Evolutionary conservation across 2,329 filamentous ascomycete species (phyloP).

Genomic region (Exophiala calicioides): DNA sequence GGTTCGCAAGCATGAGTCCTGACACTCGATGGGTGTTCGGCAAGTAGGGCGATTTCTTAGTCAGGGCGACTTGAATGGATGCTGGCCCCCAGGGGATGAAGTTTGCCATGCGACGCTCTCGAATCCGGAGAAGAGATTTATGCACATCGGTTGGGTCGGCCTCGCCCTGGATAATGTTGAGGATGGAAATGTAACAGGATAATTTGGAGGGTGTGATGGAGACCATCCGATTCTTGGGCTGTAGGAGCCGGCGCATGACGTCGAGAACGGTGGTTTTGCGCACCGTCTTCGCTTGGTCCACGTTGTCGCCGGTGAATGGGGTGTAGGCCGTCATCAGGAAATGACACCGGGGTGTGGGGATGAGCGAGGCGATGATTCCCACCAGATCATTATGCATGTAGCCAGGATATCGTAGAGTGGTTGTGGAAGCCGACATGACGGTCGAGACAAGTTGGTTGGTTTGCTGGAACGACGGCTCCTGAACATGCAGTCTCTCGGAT

Average conservation of each 20-base stretch:
- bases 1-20: constrained; percentile 95
- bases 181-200: constrained; percentile 97
- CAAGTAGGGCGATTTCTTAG: constrained; percentile 94
- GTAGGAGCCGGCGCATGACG: constrained; percentile 91
- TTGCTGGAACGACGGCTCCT: constrained; percentile 93
- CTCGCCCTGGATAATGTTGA: constrained; percentile 98
- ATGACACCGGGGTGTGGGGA: constrained; percentile 93
- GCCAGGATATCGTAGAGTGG: constrained; percentile 91
- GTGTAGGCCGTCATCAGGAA: constrained; percentile 99
- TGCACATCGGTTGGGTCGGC: constrained; percentile 97
- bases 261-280: constrained; percentile 97
- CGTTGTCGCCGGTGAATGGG: constrained; percentile 92
- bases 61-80: constrained; percentile 94
- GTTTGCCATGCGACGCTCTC: constrained; percentile 87
- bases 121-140: constrained; percentile 94
- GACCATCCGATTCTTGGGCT: constrained; percentile 99
- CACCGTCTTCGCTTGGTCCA: constrained; percentile 95
- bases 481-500: constrained; percentile 88
- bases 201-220: constrained; percentile 93
- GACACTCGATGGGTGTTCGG: constrained; percentile 92
- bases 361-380: constrained; percentile 92
- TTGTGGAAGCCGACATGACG: constrained; percentile 98
- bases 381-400: constrained; percentile 99
- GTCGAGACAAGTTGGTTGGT: constrained; percentile 97
- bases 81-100: constrained; percentile 99